These are phyloP conservation scores for Sporothrix phasma DNA, from an alignment of 2,329 filamentous ascomycete species.

Conservation along the genomic window DNA sequence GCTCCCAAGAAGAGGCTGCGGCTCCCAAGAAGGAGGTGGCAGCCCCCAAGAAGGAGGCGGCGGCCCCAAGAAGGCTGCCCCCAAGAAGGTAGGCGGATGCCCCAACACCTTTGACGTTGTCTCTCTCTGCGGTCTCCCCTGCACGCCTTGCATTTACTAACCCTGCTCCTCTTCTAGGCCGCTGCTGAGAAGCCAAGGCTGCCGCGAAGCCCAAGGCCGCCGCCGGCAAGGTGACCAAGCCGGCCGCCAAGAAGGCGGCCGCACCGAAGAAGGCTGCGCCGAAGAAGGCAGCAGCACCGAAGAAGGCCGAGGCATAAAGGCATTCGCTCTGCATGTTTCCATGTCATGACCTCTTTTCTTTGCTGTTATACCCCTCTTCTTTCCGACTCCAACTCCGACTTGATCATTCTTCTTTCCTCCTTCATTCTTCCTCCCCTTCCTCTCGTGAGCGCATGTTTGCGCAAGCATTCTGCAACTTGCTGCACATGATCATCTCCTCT, in stretches of 20 bases:
- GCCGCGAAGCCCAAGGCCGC: conserved; percentile 73
- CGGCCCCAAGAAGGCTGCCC: conserved; percentile 29
- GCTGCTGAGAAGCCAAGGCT: conserved; percentile 56
- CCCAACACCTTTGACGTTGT: not conserved
- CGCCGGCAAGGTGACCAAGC: conserved; percentile 35
- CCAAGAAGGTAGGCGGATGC: conserved; percentile 23
- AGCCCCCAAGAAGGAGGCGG: no score
- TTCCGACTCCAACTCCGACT: not conserved
- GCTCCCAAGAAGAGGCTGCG: conserved; percentile 26
- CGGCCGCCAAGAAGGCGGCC: conserved; percentile 39
- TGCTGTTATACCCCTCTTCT: conserved; percentile 13
- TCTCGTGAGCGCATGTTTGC: conserved; percentile 15
- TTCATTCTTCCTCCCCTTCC: not conserved
- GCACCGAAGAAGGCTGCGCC: conserved; percentile 35
- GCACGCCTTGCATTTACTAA: conserved; percentile 11
- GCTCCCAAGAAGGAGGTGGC: conserved; percentile 17
- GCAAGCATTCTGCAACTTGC: not conserved
- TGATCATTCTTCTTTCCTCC: not conserved
- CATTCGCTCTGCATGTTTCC: not conserved
- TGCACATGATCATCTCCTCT: conserved; percentile 7
- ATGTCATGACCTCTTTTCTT: not conserved
- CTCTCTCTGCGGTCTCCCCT: conserved; percentile 14
- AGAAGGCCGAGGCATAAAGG: conserved; percentile 17
- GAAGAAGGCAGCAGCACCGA: conserved; percentile 33
- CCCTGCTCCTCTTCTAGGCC: conserved; percentile 45